Percentiles rank a stretch among this genome's conserved stretches.
These are phyloP conservation scores for Teratosphaeria destructans DNA, from an alignment of 2,329 filamentous ascomycete genomes.

Conservation along the genomic window DNA sequence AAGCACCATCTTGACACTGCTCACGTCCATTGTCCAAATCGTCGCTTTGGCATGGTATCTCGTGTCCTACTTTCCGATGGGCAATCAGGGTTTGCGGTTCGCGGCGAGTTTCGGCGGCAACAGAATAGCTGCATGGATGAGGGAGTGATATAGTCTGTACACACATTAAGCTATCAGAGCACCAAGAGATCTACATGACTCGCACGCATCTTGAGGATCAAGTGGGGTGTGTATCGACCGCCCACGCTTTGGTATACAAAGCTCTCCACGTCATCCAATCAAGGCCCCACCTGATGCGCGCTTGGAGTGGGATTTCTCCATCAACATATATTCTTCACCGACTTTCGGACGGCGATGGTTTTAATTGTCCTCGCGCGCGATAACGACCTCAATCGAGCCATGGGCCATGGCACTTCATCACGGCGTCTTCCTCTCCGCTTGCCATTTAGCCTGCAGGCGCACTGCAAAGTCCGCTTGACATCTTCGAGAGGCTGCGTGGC, in stretches of 20 bases:
- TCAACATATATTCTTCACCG: not conserved
- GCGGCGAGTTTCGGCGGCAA: conserved; percentile 78
- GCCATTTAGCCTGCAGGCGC: not conserved
- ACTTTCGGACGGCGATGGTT: not conserved
- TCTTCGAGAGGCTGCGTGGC: not conserved
- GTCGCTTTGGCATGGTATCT: conserved; percentile 83
- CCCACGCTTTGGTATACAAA: not conserved
- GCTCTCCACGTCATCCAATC: not conserved
- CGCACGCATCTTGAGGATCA: not conserved
- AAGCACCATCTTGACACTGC: conserved; percentile 71
- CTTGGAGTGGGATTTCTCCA: not conserved
- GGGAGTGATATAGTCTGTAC: conserved; percentile 41
- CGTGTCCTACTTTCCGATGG: conserved; percentile 97
- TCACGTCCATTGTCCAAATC: conserved; percentile 75
- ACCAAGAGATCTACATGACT: not conserved
- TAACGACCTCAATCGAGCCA: not conserved
- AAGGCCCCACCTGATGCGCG: not conserved
- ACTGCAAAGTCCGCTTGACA: not conserved
- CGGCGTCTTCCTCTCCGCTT: not conserved
- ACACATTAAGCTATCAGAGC: not conserved
- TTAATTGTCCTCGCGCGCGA: not conserved
- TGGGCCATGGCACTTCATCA: not conserved
- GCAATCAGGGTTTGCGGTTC: conserved; percentile 73
- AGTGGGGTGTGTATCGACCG: not conserved
- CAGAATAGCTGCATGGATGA: conserved; percentile 81